Evolutionary conservation across 169 alveolate species (phyloP).

Genomic region (Eimeria brunetti): DNA sequence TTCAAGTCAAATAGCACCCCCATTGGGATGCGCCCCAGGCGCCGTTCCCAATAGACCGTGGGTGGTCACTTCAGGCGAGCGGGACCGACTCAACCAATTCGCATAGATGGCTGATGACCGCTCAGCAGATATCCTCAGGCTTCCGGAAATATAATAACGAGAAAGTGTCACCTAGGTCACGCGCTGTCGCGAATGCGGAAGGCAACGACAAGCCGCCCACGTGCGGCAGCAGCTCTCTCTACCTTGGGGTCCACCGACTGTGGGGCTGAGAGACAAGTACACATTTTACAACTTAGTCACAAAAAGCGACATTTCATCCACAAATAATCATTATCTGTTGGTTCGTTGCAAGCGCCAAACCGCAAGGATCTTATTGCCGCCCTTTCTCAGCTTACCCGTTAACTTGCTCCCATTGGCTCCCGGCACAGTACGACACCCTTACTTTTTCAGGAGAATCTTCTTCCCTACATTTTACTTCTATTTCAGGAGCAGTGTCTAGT

Average conservation of each 20-base stretch:
- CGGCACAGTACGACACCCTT: no score
- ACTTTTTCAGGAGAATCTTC: not conserved
- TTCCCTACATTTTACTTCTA: not conserved
- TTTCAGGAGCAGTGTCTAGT: not conserved
- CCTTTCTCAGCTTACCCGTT: not conserved
- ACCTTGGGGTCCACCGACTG: constrained; percentile 28
- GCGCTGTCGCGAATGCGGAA: not conserved
- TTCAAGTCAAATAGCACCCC: not conserved
- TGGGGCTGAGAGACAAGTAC: constrained; percentile 57
- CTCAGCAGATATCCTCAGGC: no score
- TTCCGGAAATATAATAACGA: not conserved
- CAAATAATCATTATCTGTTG: not conserved
- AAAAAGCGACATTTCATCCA: not conserved
- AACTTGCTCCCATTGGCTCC: not conserved
- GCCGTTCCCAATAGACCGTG: constrained; percentile 35
- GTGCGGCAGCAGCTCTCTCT: not conserved
- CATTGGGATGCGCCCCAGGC: not conserved
- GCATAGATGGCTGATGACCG: not conserved
- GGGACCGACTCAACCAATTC: not conserved
- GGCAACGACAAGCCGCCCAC: not conserved
- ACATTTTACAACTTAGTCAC: not conserved
- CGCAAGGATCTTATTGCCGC: not conserved
- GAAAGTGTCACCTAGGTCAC: not conserved
- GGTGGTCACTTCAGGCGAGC: constrained; percentile 15
- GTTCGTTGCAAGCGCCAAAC: not conserved